Evolutionary conservation across 208 protist genomes (phyloP), one percentile per base, ranked within the genome.

Genomic region (Plasmodiophora brassicae): DNA sequence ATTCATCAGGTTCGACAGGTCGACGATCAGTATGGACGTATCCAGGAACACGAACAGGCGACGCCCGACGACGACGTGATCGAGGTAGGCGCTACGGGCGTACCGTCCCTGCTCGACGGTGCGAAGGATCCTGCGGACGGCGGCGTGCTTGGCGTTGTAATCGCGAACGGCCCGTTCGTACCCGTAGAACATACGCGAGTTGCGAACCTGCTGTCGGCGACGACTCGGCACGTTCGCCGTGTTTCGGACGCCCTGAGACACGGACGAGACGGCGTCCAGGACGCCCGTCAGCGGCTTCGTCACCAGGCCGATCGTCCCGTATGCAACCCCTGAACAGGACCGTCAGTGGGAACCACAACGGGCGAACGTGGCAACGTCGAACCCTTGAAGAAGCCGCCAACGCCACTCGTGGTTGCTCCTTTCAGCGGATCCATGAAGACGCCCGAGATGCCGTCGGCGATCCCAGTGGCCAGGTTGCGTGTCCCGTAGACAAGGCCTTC

Each of bases 301-400:
- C 8, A 86, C 36, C 83, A 86, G 25, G n/a, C 83, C 83, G 25
- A 86, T 35, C 10, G 46, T 45, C 20, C 83, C 83, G 35, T 20
- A 60, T 38, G 45, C 83, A 5, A 86, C 83, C 14, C 83, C n/a
- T n/a, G n/a, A n/a, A n/a, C n/a, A n/a, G n/a, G n/a, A n/a, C n/a
- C n/a, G n/a, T n/a, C n/a, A n/a, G n/a, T n/a, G n/a, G n/a, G n/a
- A n/a, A n/a, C n/a, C n/a, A n/a, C n/a, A n/a, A n/a, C n/a, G n/a
- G n/a, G n/a, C n/a, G n/a, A n/a, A n/a, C n/a, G n/a, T n/a, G n/a
- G n/a, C n/a, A n/a, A n/a, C n/a, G n/a, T n/a, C n/a, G n/a, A n/a
- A n/a, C n/a, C 83, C 45, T 86, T 86, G 14, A 86, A 65, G 45
- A 86, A 86, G 8, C 83, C 83, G n/a, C 28, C 36, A 10, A 86